Conservation (phyloP, 306 rosid genomes). For the Prunus davidiana region DNA sequence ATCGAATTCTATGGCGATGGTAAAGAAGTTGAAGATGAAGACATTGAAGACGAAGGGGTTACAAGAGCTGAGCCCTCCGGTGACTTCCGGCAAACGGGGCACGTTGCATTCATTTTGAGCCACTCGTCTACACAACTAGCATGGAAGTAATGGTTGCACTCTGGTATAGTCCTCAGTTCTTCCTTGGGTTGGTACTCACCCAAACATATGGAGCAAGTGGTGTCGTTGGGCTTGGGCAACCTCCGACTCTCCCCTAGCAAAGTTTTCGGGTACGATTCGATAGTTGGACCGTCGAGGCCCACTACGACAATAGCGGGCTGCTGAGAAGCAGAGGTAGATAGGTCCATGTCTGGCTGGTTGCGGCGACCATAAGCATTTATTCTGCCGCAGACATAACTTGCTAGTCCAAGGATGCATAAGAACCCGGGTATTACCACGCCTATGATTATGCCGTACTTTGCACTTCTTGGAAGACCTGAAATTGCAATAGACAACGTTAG, state of each 20-base stretch:
- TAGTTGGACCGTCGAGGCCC: conserved; percentile 69
- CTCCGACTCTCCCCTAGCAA: conserved; percentile 48
- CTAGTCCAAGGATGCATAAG: conserved; percentile 45
- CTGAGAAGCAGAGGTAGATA: conserved; percentile 11
- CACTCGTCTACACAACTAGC: conserved; percentile 61
- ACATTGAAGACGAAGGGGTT: conserved; percentile 24
- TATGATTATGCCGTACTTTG: conserved; percentile 50
- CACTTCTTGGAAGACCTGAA: conserved; percentile 55
- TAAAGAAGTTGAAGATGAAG: conserved; percentile 22
- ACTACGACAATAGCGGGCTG: conserved; percentile 14
- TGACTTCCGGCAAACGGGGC: conserved; percentile 68
- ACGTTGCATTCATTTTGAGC: conserved; percentile 67
- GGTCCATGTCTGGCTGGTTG: neutral
- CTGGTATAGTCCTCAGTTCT: conserved; percentile 56
- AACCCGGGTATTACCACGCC: conserved; percentile 65
- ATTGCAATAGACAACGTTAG: neutral
- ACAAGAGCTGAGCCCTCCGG: conserved; percentile 21
- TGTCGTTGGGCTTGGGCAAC: conserved; percentile 50
- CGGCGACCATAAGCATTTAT: conserved; percentile 7
- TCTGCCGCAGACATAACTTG: conserved; percentile 28
- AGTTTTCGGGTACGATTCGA: conserved; percentile 62
- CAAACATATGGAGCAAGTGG: conserved; percentile 60
- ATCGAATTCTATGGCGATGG: neutral
- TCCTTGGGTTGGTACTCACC: conserved; percentile 64
- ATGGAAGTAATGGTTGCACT: conserved; percentile 69